Conservation (phyloP, 2,329 filamentous ascomycete species). For the Hirsutella rhossiliensis region DNA sequence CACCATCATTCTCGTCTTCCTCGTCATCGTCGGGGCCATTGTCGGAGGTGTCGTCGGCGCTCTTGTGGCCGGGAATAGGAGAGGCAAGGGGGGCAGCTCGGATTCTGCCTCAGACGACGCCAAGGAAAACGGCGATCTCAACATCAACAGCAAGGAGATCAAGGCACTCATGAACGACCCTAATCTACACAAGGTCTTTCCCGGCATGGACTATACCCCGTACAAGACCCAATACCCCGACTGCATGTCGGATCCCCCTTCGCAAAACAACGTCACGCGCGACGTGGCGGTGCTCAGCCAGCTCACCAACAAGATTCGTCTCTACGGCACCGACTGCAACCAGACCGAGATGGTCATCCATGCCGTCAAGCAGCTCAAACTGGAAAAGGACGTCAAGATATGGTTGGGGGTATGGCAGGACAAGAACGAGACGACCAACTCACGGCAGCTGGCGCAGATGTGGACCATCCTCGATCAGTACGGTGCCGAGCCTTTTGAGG, state of each 20-base stretch:
- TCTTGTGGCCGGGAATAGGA: conserved; percentile 45
- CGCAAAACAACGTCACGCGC: conserved; percentile 87
- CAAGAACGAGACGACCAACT: conserved; percentile 69
- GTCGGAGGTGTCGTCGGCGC: conserved; percentile 65
- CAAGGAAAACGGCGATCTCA: conserved; percentile 55
- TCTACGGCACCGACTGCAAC: conserved; percentile 96
- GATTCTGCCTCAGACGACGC: conserved; percentile 46
- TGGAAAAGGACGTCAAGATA: conserved; percentile 65
- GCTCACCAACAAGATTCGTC: conserved; percentile 72
- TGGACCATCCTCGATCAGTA: conserved; percentile 69
- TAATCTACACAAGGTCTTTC: conserved; percentile 83
- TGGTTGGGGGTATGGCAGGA: conserved; percentile 96
- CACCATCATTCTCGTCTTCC: conserved; percentile 48
- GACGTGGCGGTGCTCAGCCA: conserved; percentile 86
- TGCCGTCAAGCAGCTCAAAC: conserved; percentile 60
- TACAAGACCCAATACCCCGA: conserved; percentile 83
- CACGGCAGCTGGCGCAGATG: conserved; percentile 71
- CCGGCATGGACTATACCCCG: conserved; percentile 90
- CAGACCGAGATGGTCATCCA: conserved; percentile 90
- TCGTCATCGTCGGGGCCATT: conserved; percentile 59
- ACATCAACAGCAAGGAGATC: conserved; percentile 67
- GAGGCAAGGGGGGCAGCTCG: conserved; percentile 12
- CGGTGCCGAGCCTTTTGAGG: conserved; percentile 58
- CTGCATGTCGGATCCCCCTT: conserved; percentile 64
- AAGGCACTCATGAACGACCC: conserved; percentile 68